Evolutionary conservation across 345 rosid species (phyloP).

Genomic region (rapeseed (Brassica napus)): DNA sequence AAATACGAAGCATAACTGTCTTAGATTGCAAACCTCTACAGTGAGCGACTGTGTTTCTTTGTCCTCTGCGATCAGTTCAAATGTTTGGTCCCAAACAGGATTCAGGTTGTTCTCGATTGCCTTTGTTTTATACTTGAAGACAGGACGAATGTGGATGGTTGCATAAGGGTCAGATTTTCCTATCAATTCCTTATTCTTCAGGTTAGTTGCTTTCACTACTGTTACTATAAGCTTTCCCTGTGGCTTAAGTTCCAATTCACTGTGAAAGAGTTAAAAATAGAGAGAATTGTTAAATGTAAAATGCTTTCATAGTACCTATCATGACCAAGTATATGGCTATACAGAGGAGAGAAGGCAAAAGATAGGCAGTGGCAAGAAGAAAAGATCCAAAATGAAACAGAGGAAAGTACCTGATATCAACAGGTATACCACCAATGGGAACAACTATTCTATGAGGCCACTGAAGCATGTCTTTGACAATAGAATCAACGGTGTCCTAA

Average conservation of each 20-base stretch:
- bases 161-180: slow-evolving; percentile 99
- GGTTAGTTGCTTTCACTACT: slow-evolving; percentile 70
- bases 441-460: slow-evolving; percentile 99
- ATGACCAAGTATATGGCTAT: slow-evolving; percentile 6
- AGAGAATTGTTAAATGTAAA: slow-evolving; percentile 8
- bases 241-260: slow-evolving; percentile 97
- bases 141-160: slow-evolving; percentile 69
- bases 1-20: not conserved
- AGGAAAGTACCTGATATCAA: slow-evolving; percentile 68
- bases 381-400: not conserved
- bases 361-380: slow-evolving; percentile 9
- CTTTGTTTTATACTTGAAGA: slow-evolving; percentile 82
- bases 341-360: not conserved
- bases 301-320: not conserved
- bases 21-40: slow-evolving; percentile 61
- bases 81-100: slow-evolving; percentile 91
- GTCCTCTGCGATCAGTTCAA: slow-evolving; percentile 91
- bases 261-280: slow-evolving; percentile 40
- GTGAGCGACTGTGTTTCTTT: slow-evolving; percentile 87
- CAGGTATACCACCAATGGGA: slow-evolving; percentile 90
- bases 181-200: slow-evolving; percentile 97
- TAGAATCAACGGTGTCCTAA: slow-evolving; percentile 88
- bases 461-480: slow-evolving; percentile 90
- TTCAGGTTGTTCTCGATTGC: slow-evolving; percentile 85
- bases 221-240: slow-evolving; percentile 81